Evolutionary conservation across 2,329 filamentous ascomycete species (phyloP), one percentile per base, ranked within the genome.

Genomic region (Curvularia verruculosa): DNA sequence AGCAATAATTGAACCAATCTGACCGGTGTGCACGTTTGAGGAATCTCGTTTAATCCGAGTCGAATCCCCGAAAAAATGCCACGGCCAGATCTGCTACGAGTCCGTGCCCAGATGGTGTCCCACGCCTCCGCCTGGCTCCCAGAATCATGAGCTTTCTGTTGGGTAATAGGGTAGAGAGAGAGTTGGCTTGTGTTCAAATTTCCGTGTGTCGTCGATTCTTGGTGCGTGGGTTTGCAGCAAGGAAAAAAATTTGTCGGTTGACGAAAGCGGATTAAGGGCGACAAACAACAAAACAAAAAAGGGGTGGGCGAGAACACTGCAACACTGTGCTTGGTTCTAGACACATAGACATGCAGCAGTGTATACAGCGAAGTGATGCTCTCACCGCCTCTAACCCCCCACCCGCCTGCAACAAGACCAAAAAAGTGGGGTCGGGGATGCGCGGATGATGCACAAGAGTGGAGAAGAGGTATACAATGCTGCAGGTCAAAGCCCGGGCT

Each of bases 1-100:
- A 70, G 72, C 65, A 64, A 63, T 65, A n/a, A 57, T 70, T 70
- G 73, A 72, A 76, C 74, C 75, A 67, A 72, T 73, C 69, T 58
- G 56, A 59, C 58, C 8, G 28, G 28, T 12, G 28, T 29, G 28
- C 28, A 29, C 28, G n/a, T 12, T 29, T 8, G 9, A 8, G 24
- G 24, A 26, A 26, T 26, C 4, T 8, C 8, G 8, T 26, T 26
- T 3, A 4, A 8, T 4, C 5, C 10, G 23, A 28, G 37, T 26
- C 31, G 13, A 65, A 63, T 67, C 56, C 69, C 15, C 24, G 9
- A 24, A 41, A 24, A 56, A 58, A 48, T 51, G 47, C 29, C 12
- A 5, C 26, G 61, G 67, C 61, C 55, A 63, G 71, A 71, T 67
- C 70, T 77, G 75, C 65, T 77, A 55, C 75, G 67, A 77, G 69